Base-by-base conservation (phyloP, 352 stramenopile genomes). In the Globisporangium spiculum region DNA sequence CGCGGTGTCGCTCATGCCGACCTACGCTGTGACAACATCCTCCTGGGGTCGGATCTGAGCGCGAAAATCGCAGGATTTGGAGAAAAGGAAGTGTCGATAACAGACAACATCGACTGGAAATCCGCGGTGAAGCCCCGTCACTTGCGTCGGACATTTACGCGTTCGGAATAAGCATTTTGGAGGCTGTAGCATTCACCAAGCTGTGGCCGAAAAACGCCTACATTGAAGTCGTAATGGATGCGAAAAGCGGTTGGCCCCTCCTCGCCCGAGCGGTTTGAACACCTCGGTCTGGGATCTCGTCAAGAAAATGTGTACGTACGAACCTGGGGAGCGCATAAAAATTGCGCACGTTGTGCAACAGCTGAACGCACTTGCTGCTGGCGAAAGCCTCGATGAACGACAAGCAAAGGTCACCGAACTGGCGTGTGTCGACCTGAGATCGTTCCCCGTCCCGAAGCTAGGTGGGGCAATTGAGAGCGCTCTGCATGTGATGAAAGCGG, bases 101-200 rank as follows among this genome's bases (percentile, higher is more conserved):
- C 5, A 7, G n/a, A 30, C 20, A 55, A 30, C 20, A 9, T 12
- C 6, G 20, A n/a, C 5, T 55, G 72, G 72, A 74, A 70, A 24
- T 70, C 68, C 24, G 68, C 0, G 67, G 67, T 0, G 56, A 73
- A 14, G 56, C 68, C 0, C 9, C 34, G 6, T 56, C 70, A 2
- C 69, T 69, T 20, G 64, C 61, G 12, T 75, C 60, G 4, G 73
- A 79, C 16, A 53, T 76, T 24, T 79, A 76, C 24, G 75, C 73
- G 53, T 70, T 76, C 24, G 71, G 67, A 0, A 76, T 76, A 63
- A 69, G 59, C 46, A 59, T 75, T 12, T 18, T 66, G 16, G 59
- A 67, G 52, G 62, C 62, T 30, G 20, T 46, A 69, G 41, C 64
- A 32, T 16, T 24, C 44, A 10, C 61, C 59, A 18, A 60, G 53